Percentiles rank a stretch among this genome's conserved stretches.
phyloP scores from a whole-genome alignment of 306 rosid species.

The Calophaca sinica region DNA sequence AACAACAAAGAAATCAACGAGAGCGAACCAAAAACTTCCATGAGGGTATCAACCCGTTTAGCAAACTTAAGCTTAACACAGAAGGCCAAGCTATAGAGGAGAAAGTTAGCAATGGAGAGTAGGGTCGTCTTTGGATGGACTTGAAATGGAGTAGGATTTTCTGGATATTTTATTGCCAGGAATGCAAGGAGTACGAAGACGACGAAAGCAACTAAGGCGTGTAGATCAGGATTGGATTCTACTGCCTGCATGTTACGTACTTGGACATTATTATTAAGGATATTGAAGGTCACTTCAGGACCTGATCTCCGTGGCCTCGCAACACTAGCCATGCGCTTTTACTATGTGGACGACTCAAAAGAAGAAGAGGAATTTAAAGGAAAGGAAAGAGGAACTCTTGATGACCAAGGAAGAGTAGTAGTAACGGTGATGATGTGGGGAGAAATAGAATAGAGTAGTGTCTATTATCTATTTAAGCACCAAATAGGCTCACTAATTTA shows the following conservation, averaged over 20 bases:
- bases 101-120: conserved; percentile 18
- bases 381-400: too few species aligned
- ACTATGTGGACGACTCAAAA: too few species aligned
- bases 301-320: background rate
- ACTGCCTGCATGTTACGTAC: background rate
- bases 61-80: background rate
- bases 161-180: background rate
- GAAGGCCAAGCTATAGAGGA: background rate
- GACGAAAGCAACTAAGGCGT: background rate
- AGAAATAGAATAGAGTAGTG: too few species aligned
- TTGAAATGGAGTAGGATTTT: conserved; percentile 1
- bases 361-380: too few species aligned
- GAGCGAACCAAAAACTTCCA: conserved; percentile 24
- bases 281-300: background rate
- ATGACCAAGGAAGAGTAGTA: too few species aligned
- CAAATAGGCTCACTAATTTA: too few species aligned
- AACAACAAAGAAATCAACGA: conserved; percentile 12
- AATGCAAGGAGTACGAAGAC: background rate
- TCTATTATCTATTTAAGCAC: too few species aligned
- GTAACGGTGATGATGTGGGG: too few species aligned
- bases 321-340: background rate
- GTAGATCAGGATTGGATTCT: conserved; percentile 1
- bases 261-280: background rate
- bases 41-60: background rate
- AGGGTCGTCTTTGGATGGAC: background rate